These are phyloP conservation scores for Pseudocercospora musae DNA, from an alignment of 2,329 filamentous ascomycete species.

Conservation along the genomic window DNA sequence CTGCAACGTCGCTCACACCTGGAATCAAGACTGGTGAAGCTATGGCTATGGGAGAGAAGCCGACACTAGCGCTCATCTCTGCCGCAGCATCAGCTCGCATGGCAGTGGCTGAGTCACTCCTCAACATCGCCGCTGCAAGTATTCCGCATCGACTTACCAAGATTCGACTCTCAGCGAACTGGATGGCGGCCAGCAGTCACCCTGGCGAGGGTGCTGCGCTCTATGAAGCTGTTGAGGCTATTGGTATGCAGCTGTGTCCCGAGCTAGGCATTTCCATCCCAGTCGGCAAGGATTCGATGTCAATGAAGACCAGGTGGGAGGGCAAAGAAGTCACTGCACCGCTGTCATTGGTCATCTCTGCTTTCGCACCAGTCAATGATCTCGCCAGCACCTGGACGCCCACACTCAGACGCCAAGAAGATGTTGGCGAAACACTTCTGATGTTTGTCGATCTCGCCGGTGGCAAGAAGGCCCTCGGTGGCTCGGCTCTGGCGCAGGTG, in stretches of 20 bases:
- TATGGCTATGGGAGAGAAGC: constrained; percentile 97
- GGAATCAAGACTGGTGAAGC: constrained; percentile 81
- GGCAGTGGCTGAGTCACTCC: constrained; percentile 89
- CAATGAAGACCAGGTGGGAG: constrained; percentile 97
- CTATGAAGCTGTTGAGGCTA: constrained; percentile 89
- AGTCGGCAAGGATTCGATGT: constrained; percentile 96
- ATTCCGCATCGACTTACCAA: constrained; percentile 69
- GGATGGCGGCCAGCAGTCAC: constrained; percentile 97
- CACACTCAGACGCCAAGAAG: constrained; percentile 74
- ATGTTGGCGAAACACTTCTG: constrained; percentile 83
- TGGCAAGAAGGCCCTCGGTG: constrained; percentile 78
- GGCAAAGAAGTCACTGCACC: constrained; percentile 87
- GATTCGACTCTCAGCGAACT: constrained; percentile 90
- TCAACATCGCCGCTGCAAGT: constrained; percentile 85
- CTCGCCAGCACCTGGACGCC: constrained; percentile 91
- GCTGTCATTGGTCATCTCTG: constrained; percentile 84
- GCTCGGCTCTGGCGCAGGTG: constrained; percentile 85
- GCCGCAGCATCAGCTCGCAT: constrained; percentile 88
- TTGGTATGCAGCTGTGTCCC: constrained; percentile 89
- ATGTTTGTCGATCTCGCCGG: constrained; percentile 87
- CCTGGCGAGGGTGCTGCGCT: constrained; percentile 87
- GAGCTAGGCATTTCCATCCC: constrained; percentile 89
- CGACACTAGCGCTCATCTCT: constrained; percentile 82
- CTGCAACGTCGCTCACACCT: constrained; percentile 71
- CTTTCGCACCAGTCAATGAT: constrained; percentile 80